Evolutionary conservation across 257 asterid species (phyloP).

Genomic region (Nicotiana undulata): DNA sequence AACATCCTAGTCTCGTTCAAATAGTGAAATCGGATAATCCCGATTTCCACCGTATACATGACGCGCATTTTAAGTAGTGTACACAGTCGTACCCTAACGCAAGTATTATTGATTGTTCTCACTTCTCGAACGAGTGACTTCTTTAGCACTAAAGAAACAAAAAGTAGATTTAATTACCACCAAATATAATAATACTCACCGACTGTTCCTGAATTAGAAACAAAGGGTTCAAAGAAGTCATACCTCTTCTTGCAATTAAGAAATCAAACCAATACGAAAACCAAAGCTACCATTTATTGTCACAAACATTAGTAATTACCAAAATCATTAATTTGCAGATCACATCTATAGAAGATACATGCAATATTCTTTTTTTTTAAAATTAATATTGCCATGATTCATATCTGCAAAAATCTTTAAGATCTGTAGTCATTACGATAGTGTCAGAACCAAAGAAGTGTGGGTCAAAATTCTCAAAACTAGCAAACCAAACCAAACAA

Average conservation of each 20-base stretch:
- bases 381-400: neutral
- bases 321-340: neutral
- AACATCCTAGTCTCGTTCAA: too few relatives aligned
- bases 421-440: neutral
- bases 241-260: too few relatives aligned
- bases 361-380: neutral
- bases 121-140: accelerated
- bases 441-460: neutral
- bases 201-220: too few relatives aligned
- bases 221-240: too few relatives aligned
- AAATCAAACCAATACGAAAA: neutral
- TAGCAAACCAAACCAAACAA: slow-evolving; percentile 1
- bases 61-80: too few relatives aligned
- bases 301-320: neutral
- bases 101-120: too few relatives aligned
- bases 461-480: slow-evolving; percentile 1
- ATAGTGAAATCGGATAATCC: too few relatives aligned
- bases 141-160: too few relatives aligned
- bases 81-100: too few relatives aligned
- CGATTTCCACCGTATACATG: too few relatives aligned
- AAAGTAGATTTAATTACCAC: too few relatives aligned
- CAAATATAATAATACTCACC: too few relatives aligned
- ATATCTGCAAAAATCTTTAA: neutral
- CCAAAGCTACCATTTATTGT: neutral
- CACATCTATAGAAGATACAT: slow-evolving; percentile 1